Evolutionary conservation across 495 filamentous ascomycete species (phyloP).

Genomic region (Penicillium soppii): DNA sequence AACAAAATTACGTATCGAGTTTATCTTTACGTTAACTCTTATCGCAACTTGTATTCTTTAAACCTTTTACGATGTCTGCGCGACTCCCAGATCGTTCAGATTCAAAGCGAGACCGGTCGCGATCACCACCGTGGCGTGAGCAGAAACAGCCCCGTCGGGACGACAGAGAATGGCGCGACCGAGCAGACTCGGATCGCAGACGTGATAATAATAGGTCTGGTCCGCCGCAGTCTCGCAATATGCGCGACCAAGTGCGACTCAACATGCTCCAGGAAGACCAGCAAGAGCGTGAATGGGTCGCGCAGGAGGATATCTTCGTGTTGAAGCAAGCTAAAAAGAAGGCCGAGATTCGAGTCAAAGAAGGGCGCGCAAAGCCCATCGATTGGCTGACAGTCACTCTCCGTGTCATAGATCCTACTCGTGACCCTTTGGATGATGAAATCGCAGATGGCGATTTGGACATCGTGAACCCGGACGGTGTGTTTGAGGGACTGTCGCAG

Average conservation of each 20-base stretch:
- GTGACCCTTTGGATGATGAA: conserved; percentile 77
- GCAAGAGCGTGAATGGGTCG: conserved; percentile 80
- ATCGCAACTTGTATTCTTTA: not conserved
- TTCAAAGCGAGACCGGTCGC: conserved; percentile 41
- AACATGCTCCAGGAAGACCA: conserved; percentile 70
- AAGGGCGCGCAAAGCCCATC: conserved; percentile 87
- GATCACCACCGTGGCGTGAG: conserved; percentile 43
- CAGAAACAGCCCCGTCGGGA: conserved; percentile 39
- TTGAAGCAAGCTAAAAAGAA: conserved; percentile 98
- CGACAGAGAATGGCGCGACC: conserved; percentile 29
- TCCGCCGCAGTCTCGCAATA: conserved; percentile 34
- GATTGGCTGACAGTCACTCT: conserved; percentile 94
- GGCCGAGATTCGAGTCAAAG: conserved; percentile 93
- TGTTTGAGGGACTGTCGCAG: conserved; percentile 74
- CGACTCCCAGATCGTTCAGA: conserved; percentile 32
- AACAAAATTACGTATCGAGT: conserved; percentile 2
- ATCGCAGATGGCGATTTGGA: conserved; percentile 73
- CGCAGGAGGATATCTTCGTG: conserved; percentile 94
- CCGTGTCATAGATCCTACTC: conserved; percentile 80
- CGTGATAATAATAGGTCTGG: conserved; percentile 22
- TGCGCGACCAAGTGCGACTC: conserved; percentile 52
- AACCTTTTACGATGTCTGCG: conserved; percentile 28
- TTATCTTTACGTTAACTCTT: not conserved
- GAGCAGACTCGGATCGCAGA: conserved; percentile 20
- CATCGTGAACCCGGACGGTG: conserved; percentile 76